Conservation (phyloP, 1,139 yeast genomes). For the Fermentozyma sake region DNA sequence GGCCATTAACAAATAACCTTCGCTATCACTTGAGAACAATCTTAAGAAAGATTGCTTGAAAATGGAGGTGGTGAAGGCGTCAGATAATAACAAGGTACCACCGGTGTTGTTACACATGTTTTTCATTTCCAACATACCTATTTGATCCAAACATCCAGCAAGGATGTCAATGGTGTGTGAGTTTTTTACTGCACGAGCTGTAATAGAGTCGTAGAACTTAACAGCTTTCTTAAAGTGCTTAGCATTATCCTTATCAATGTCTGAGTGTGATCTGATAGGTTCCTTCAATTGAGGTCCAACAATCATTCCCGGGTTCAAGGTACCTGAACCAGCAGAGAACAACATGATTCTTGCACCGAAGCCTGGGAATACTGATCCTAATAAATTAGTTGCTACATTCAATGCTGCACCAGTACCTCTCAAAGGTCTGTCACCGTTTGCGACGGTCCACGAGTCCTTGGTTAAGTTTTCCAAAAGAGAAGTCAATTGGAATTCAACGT, state of each 20-base stretch:
- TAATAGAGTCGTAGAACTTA: conserved; percentile 76
- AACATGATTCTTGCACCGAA: conserved; percentile 88
- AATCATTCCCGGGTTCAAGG: conserved; percentile 91
- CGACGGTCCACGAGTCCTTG: conserved; percentile 90
- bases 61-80: conserved; percentile 94
- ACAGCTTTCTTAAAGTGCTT: conserved; percentile 89
- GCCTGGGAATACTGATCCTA: conserved; percentile 84
- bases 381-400: conserved; percentile 74
- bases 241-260: conserved; percentile 82
- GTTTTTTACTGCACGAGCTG: conserved; percentile 67
- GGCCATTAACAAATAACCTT: conserved; percentile 81
- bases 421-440: conserved; percentile 80
- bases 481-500: conserved; percentile 83
- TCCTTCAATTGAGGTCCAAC: conserved; percentile 90
- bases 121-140: conserved; percentile 97
- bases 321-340: conserved; percentile 94
- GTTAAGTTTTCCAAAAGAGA: conserved; percentile 74
- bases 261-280: conserved; percentile 96
- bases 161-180: conserved; percentile 90
- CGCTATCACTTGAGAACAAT: conserved; percentile 79
- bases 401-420: conserved; percentile 94
- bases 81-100: conserved; percentile 86
- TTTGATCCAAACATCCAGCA: conserved; percentile 98
- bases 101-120: conserved; percentile 85
- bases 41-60: conserved; percentile 92